Percentiles rank a stretch among this genome's conserved stretches.
phyloP scores from a whole-genome alignment of 306 rosid species.

The Canavalia ensiformis region DNA sequence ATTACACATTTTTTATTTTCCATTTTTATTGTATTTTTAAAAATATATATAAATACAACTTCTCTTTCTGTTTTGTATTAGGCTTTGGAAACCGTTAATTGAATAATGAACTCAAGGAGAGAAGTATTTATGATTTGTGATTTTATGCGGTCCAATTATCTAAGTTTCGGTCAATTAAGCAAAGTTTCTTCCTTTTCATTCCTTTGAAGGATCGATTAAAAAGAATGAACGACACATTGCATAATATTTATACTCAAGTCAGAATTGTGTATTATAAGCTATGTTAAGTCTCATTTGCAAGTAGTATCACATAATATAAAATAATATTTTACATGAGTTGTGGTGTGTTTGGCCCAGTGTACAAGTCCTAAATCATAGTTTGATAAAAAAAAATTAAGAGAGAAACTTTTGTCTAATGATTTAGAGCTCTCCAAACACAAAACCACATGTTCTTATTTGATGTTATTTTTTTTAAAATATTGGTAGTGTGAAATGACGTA shows the following conservation, averaged over 20 bases:
- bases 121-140: conserved; percentile 33
- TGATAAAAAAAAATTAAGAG: not conserved
- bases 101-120: not conserved
- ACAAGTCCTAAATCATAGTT: not conserved
- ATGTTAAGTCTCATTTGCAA: not conserved
- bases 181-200: conserved; percentile 27
- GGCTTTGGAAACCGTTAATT: not conserved
- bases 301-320: not conserved
- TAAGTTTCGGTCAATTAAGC: conserved; percentile 6
- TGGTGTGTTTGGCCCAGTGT: not conserved
- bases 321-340: not conserved
- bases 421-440: not conserved
- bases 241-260: not conserved
- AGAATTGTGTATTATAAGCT: not conserved
- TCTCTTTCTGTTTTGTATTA: not conserved
- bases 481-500: not conserved
- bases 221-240: not conserved
- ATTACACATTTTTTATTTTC: too few relatives aligned
- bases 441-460: not conserved
- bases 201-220: conserved; percentile 22
- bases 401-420: not conserved
- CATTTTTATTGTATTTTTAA: too few relatives aligned
- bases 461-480: not conserved
- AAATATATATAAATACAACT: too few relatives aligned
- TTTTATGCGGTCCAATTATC: conserved; percentile 49